These are phyloP conservation scores for Aspergillus aculeatinus DNA, from an alignment of 2,329 filamentous ascomycete species.

Conservation along the genomic window DNA sequence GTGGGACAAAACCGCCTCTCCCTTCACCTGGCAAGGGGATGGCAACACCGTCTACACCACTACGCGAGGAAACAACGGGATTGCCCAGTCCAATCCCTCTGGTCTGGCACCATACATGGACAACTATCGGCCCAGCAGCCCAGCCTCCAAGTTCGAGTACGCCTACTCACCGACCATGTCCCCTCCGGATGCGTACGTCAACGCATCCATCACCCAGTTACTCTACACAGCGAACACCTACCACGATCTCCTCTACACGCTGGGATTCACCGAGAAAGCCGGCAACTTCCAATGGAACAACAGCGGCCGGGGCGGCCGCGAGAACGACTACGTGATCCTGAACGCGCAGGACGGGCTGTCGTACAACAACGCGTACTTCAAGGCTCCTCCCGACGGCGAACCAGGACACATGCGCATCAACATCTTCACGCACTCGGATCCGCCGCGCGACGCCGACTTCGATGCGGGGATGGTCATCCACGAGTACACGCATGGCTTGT, in stretches of 20 bases:
- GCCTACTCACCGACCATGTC: constrained; percentile 6
- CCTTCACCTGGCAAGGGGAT: constrained; percentile 16
- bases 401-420: constrained; percentile 17
- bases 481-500: background rate
- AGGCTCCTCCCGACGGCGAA: constrained; percentile 14
- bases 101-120: constrained; percentile 5
- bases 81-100: constrained; percentile 14
- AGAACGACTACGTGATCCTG: constrained; percentile 15
- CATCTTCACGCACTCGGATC: constrained; percentile 7
- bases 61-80: constrained; percentile 16
- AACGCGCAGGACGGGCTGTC: constrained; percentile 16
- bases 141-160: constrained; percentile 10
- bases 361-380: constrained; percentile 15
- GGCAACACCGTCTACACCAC: constrained; percentile 13
- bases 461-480: constrained; percentile 13
- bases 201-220: constrained; percentile 16
- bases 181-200: constrained; percentile 10
- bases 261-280: constrained; percentile 15
- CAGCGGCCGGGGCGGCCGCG: constrained; percentile 10
- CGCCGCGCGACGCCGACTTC: constrained; percentile 10
- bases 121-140: constrained; percentile 13
- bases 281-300: constrained; percentile 18
- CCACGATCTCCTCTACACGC: constrained; percentile 16
- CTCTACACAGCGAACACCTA: constrained; percentile 19
- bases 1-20: constrained; percentile 11